Evolutionary conservation across 2,329 filamentous ascomycete genomes (phyloP).

Genomic region (Juglanconis sp.): DNA sequence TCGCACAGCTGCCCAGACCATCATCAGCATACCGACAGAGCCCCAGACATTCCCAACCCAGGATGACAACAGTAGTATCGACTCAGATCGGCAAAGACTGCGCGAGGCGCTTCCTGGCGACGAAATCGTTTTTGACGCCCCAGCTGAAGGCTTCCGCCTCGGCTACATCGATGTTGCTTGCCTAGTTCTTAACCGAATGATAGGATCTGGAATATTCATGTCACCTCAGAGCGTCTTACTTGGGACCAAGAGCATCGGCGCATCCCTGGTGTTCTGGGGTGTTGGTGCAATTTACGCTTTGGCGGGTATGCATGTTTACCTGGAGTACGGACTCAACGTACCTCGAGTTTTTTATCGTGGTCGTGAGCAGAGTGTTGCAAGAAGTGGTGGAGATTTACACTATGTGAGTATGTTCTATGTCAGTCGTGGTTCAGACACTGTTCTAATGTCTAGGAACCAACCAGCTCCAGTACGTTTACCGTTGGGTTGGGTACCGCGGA

Average conservation of each 20-base stretch:
- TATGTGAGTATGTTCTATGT: conserved; percentile 27
- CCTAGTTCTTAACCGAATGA: conserved; percentile 35
- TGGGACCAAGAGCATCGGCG: conserved; percentile 31
- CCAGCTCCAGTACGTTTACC: conserved; percentile 43
- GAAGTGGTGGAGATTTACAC: conserved; percentile 46
- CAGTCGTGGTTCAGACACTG: background rate
- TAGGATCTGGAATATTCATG: conserved; percentile 37
- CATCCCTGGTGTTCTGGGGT: conserved; percentile 39
- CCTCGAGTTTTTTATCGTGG: conserved; percentile 39
- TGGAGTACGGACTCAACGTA: conserved; percentile 46
- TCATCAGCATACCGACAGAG: background rate
- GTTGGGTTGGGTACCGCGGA: conserved; percentile 32
- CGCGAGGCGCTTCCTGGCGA: conserved; percentile 22
- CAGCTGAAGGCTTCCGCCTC: conserved; percentile 32
- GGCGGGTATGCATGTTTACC: conserved; percentile 34
- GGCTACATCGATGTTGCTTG: conserved; percentile 35
- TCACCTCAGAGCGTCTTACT: conserved; percentile 31
- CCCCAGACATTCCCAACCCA: background rate
- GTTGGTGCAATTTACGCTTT: conserved; percentile 36
- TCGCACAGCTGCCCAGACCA: no score
- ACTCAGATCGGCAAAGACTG: conserved; percentile 18
- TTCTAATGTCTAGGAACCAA: background rate
- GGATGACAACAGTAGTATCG: conserved; percentile 6
- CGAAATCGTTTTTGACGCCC: conserved; percentile 31
- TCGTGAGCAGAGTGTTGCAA: conserved; percentile 38